These are phyloP conservation scores for Coprinopsis strossmayeri DNA, from an alignment of 768 basidiomycete genomes.

Conservation along the genomic window DNA sequence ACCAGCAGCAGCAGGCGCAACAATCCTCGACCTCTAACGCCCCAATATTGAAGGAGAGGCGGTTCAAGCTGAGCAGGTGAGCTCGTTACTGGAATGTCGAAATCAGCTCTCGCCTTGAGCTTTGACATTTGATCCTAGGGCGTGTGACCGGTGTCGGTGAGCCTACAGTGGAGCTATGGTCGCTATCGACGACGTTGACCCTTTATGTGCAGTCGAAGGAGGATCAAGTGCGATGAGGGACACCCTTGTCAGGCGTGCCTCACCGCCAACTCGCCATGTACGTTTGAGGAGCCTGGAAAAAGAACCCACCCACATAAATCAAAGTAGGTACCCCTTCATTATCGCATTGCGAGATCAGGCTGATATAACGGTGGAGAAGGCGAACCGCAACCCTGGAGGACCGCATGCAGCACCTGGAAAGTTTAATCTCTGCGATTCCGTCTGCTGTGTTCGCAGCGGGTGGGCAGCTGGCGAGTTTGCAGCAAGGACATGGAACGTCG, in stretches of 20 bases:
- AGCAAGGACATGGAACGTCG: slow-evolving; percentile 22
- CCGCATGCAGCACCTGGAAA: slow-evolving; percentile 83
- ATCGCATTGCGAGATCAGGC: not conserved
- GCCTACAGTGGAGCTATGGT: slow-evolving; percentile 18
- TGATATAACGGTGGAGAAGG: slow-evolving; percentile 28
- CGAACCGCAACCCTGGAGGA: slow-evolving; percentile 81
- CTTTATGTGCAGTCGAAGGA: slow-evolving; percentile 50
- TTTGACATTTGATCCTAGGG: slow-evolving; percentile 36
- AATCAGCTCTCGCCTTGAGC: not conserved
- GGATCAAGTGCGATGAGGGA: slow-evolving; percentile 87
- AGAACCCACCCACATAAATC: slow-evolving; percentile 84
- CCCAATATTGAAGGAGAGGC: slow-evolving; percentile 66
- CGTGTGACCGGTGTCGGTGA: slow-evolving; percentile 89
- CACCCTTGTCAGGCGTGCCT: slow-evolving; percentile 86
- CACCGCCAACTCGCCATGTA: slow-evolving; percentile 76
- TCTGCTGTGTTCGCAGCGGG: slow-evolving; percentile 70
- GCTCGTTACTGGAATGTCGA: slow-evolving; percentile 16
- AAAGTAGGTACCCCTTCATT: slow-evolving; percentile 45
- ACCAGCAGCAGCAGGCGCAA: too few species aligned
- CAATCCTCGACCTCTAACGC: slow-evolving; percentile 20
- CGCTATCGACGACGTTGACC: not conserved
- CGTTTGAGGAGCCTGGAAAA: slow-evolving; percentile 85
- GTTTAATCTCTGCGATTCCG: slow-evolving; percentile 79
- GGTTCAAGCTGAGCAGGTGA: slow-evolving; percentile 85
- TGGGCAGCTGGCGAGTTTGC: slow-evolving; percentile 27